Base-by-base conservation (phyloP, 2,329 filamentous ascomycete species). In the Trichoderma atroviride region DNA sequence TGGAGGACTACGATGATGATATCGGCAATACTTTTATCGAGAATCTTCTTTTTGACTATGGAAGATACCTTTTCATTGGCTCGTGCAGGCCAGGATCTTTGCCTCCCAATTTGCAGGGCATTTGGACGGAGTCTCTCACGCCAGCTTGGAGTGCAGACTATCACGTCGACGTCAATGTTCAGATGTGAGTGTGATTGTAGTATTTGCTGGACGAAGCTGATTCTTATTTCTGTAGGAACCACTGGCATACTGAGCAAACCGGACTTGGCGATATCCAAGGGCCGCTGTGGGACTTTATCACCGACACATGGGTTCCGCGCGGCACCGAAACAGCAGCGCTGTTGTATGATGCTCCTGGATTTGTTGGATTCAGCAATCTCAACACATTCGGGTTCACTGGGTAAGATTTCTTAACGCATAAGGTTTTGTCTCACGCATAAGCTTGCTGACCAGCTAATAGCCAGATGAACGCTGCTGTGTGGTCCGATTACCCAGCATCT, bases 301-400 rank as follows among this genome's bases (percentile, higher is more conserved):
- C 78, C 5, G 76, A 86, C 22, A 88, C 81, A 0, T 87, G 85
- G 85, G 81, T 83, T 0, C 84, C 86, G 0, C 80, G 85, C 0
- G 87, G 87, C 0, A 77, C 78, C 0, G 83, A 85, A 66, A 88
- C 87, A 0, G 87, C 87, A 0, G 73, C 78, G 35, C 74, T 86
- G 4, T 77, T 89, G 43, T 89, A 89, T 71, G 81, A 82, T 40
- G 85, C 83, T 7, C 76, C 79, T 0, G 87, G 87, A 1, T 89
- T 86, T 83, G 83, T 88, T 0, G 80, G 83, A 0, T 86, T 89
- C 70, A 82, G 87, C 69, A 86, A 87, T 73, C 84, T 87, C 71
- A 88, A 89, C 72, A 84, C 87, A 2, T 89, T 87, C 71, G 87
- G 87, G 0, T 83, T 87, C 69, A 87, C 86, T 0, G 85, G 75